Evolutionary conservation across 2,329 filamentous ascomycete genomes (phyloP).

Genomic region (Rhynchosporium agropyri): DNA sequence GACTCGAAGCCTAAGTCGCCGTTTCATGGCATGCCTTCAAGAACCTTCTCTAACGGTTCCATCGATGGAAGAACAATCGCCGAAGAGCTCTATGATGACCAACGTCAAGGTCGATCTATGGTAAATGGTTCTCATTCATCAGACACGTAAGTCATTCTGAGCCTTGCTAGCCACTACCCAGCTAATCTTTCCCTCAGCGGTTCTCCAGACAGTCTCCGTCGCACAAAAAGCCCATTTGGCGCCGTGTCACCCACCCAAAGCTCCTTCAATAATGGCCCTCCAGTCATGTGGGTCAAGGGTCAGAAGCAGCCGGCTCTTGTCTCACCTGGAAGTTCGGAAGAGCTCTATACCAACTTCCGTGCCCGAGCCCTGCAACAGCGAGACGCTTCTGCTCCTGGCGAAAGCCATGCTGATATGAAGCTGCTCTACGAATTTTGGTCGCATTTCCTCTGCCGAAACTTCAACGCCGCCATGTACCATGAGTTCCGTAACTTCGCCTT

Average conservation of each 20-base stretch:
- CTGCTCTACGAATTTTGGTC: constrained; percentile 76
- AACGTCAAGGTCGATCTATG: constrained; percentile 44
- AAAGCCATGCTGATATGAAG: constrained; percentile 60
- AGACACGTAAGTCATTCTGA: constrained; percentile 42
- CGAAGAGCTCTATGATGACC: constrained; percentile 50
- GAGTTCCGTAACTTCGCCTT: constrained; percentile 71
- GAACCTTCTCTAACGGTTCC: constrained; percentile 58
- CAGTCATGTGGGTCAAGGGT: constrained; percentile 46
- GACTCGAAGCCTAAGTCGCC: constrained; percentile 42
- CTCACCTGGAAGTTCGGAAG: constrained; percentile 42
- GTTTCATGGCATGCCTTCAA: constrained; percentile 46
- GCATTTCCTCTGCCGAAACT: constrained; percentile 71
- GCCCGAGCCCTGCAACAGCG: constrained; percentile 47
- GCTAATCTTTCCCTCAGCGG: constrained; percentile 28
- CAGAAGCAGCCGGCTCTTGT: constrained; percentile 41
- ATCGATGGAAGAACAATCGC: constrained; percentile 56
- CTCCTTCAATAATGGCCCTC: constrained; percentile 35
- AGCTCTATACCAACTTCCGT: constrained; percentile 45
- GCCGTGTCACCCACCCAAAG: constrained; percentile 34
- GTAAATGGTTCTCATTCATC: constrained; percentile 45
- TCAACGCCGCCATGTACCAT: constrained; percentile 74
- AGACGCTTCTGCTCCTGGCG: constrained; percentile 41
- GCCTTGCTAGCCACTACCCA: constrained; percentile 9
- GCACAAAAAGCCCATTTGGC: constrained; percentile 36
- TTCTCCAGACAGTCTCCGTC: constrained; percentile 35